Percentiles rank a stretch among this genome's conserved stretches.
phyloP scores from a whole-genome alignment of 768 basidiomycete species.

The Sporobolomyces phaffii region DNA sequence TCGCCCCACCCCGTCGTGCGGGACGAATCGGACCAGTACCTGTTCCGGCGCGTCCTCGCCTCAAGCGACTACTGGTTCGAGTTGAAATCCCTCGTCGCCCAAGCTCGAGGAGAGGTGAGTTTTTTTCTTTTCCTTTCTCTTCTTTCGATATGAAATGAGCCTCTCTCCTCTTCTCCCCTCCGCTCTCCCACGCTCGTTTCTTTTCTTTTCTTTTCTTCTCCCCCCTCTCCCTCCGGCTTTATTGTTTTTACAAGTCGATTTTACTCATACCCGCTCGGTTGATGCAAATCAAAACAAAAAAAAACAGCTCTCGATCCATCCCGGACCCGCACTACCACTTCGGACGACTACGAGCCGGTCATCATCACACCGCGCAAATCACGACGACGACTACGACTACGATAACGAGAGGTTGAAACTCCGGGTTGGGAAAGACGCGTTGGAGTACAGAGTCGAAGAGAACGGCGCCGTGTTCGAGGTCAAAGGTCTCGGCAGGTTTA shows the following conservation, averaged over 20 bases:
- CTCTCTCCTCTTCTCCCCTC: not conserved
- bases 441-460: slow-evolving; percentile 26
- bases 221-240: no score
- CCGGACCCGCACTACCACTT: not conserved
- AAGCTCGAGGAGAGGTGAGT: slow-evolving; percentile 22
- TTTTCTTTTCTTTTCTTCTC: no score
- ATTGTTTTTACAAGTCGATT: no score
- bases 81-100: not conserved
- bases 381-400: no score
- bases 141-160: no score
- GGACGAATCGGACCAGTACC: slow-evolving; percentile 19
- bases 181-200: no score
- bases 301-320: slow-evolving; percentile 19
- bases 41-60: slow-evolving; percentile 15
- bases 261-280: no score
- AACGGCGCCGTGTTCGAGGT: slow-evolving; percentile 19
- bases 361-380: no score
- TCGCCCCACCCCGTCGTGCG: slow-evolving; percentile 4
- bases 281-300: no score
- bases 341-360: not conserved
- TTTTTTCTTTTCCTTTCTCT: not conserved
- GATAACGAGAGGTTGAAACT: not conserved
- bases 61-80: slow-evolving; percentile 9
- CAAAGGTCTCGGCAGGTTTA: slow-evolving; percentile 17
- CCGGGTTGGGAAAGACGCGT: slow-evolving; percentile 1